Percentiles rank a stretch among this genome's conserved stretches.
Conservation (phyloP, 148 eudicot genomes). For the Silene latifolia region DNA sequence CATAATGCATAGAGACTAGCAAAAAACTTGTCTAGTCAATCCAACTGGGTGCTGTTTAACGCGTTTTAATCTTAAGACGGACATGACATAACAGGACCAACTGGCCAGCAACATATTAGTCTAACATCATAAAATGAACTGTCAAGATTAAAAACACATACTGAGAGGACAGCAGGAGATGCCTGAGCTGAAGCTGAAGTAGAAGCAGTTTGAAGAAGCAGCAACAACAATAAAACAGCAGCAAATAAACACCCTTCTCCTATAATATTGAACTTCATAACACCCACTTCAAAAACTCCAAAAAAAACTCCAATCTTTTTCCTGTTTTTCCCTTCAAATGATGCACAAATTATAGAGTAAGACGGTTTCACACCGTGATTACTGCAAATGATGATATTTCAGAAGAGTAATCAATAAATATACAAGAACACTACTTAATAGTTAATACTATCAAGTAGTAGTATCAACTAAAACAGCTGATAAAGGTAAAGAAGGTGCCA, state of each 20-base stretch:
- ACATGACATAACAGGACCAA: too few species aligned
- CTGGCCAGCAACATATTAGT: conserved; percentile 24
- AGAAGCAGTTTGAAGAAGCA: conserved; percentile 39
- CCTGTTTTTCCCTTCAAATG: not conserved
- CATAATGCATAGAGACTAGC: too few species aligned
- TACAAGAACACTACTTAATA: too few species aligned
- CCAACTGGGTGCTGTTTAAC: too few species aligned
- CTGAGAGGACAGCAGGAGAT: conserved; percentile 54
- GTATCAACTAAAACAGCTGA: conserved; percentile 8
- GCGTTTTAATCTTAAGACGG: too few species aligned
- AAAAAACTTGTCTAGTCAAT: too few species aligned
- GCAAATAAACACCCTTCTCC: conserved; percentile 17
- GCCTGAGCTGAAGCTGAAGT: conserved; percentile 43
- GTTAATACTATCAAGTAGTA: not conserved
- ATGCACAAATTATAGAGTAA: not conserved
- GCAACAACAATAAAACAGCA: conserved; percentile 32
- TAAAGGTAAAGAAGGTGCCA: conserved; percentile 16
- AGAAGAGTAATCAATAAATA: not conserved
- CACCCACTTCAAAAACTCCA: conserved; percentile 22
- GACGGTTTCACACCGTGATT: too few species aligned
- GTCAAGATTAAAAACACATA: conserved; percentile 27
- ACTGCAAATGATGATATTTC: not conserved
- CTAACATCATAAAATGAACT: not conserved
- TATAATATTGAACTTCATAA: conserved; percentile 19
- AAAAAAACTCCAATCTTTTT: conserved; percentile 11